These are phyloP conservation scores for Xerocomellus dryophilus DNA, from an alignment of 768 basidiomycete species.

Conservation along the genomic window DNA sequence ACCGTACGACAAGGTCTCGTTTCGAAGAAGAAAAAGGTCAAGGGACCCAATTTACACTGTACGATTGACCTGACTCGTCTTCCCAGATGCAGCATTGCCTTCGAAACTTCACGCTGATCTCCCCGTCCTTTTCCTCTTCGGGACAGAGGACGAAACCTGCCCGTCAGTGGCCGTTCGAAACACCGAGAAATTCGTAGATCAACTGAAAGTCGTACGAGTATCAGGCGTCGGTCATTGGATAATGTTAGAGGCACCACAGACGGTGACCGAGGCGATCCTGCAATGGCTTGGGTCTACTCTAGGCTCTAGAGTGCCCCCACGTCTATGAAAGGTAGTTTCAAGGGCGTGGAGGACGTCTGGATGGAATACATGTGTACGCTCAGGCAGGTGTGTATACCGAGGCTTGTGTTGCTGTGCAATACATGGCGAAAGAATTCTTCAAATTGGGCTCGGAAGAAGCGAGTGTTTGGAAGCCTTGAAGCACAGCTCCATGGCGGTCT, in stretches of 20 bases:
- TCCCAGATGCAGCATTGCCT: slow-evolving; percentile 44
- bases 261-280: slow-evolving; percentile 47
- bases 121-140: slow-evolving; percentile 61
- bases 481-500: not conserved
- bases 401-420: not conserved
- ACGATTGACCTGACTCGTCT: not conserved
- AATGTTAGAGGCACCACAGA: slow-evolving; percentile 58
- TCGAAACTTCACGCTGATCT: slow-evolving; percentile 44
- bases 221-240: slow-evolving; percentile 68
- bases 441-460: not conserved
- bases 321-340: slow-evolving; percentile 5
- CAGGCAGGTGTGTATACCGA: not conserved
- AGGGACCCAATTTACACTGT: not conserved
- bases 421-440: not conserved
- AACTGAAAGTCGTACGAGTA: slow-evolving; percentile 49
- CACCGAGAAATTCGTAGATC: slow-evolving; percentile 47
- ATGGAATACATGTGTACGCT: not conserved
- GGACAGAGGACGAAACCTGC: slow-evolving; percentile 53
- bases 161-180: slow-evolving; percentile 40
- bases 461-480: not conserved
- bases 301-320: not conserved
- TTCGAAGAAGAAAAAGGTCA: slow-evolving; percentile 62
- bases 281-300: slow-evolving; percentile 40
- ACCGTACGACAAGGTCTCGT: slow-evolving; percentile 58
- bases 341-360: not conserved